phyloP scores from a whole-genome alignment of 768 basidiomycete genomes.

The Termitomyces sp. region DNA sequence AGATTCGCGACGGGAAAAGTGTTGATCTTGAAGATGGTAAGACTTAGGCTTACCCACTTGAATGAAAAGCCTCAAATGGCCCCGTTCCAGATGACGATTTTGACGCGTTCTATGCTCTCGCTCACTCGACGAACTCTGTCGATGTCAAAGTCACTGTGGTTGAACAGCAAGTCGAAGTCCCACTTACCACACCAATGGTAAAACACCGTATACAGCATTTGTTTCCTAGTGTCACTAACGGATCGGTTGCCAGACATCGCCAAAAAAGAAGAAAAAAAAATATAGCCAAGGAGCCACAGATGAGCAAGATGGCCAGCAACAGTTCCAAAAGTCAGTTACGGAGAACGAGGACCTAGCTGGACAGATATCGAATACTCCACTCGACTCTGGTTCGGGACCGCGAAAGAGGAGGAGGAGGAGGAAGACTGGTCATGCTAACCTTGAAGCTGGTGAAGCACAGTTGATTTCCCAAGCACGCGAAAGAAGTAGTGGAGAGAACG shows the following conservation, averaged over 20 bases:
- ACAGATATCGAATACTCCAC: background rate
- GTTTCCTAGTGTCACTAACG: background rate
- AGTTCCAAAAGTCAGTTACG: background rate
- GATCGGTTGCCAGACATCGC: background rate
- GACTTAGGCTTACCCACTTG: conserved; percentile 12
- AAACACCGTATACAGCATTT: background rate
- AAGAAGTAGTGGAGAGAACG: background rate
- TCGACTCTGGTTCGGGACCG: background rate
- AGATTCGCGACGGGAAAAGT: conserved; percentile 45
- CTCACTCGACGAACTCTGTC: conserved; percentile 27
- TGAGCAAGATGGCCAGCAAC: background rate
- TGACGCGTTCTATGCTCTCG: conserved; percentile 56
- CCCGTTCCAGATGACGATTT: conserved; percentile 66
- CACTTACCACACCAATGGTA: background rate
- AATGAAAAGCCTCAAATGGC: background rate
- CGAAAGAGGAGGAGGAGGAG: conserved; percentile 1
- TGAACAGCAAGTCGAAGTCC: background rate
- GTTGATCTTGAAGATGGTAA: conserved; percentile 79
- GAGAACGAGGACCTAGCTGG: background rate
- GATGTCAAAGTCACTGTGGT: conserved; percentile 35
- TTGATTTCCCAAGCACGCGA: background rate
- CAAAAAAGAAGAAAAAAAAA: conserved; percentile 13
- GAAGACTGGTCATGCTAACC: background rate
- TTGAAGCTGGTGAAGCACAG: background rate
- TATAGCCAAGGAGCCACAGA: background rate